Conservation (phyloP, 306 rosid genomes). For the Malus sylvestris region DNA sequence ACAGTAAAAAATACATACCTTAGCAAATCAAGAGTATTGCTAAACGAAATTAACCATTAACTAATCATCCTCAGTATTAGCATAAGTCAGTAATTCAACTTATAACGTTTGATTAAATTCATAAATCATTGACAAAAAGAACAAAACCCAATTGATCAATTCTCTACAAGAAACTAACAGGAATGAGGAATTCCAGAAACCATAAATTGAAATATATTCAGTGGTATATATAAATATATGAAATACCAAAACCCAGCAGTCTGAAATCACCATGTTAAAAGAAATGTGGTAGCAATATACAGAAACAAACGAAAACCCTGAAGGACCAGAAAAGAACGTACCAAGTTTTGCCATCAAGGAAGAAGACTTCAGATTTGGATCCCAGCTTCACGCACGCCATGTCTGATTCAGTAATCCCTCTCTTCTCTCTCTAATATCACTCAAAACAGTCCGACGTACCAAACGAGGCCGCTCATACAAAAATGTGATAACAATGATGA, state of each 20-base stretch:
- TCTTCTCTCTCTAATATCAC: conserved; percentile 9
- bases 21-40: background rate
- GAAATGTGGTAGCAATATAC: background rate
- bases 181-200: background rate
- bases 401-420: too few relatives aligned
- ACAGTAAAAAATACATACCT: background rate
- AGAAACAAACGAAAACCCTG: background rate
- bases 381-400: conserved; percentile 82
- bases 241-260: conserved; percentile 5
- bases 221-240: too few relatives aligned
- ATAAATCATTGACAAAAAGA: background rate
- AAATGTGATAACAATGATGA: background rate
- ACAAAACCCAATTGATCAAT: background rate
- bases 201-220: background rate
- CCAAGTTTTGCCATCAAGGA: conserved; percentile 63
- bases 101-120: background rate
- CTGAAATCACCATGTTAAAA: background rate
- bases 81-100: background rate
- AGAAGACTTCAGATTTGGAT: conserved; percentile 67
- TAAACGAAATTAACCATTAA: background rate
- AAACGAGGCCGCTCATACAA: background rate
- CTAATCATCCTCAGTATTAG: background rate
- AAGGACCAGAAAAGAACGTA: conserved; percentile 11
- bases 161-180: background rate
- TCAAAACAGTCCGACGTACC: background rate